Percentiles rank a stretch among this genome's conserved stretches.
Evolutionary conservation across 163 green algal species (phyloP).

Genomic region (Volvox carteri): DNA sequence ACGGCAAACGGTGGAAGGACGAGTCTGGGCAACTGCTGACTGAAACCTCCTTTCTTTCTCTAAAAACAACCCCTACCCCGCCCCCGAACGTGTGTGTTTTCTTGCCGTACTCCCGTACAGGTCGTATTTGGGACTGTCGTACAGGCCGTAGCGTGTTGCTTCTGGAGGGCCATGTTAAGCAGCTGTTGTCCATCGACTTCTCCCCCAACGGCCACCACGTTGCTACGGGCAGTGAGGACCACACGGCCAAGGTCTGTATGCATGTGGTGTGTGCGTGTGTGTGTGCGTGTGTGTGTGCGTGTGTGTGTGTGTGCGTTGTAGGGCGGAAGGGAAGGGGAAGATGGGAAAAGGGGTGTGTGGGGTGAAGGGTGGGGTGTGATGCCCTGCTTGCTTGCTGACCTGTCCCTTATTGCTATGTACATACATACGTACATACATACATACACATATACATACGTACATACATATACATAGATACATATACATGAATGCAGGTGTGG

Average conservation of each 20-base stretch:
- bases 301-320: too few relatives aligned
- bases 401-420: background rate
- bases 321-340: background rate
- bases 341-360: background rate
- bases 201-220: constrained; percentile 90
- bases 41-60: too few relatives aligned
- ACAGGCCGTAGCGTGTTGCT: constrained; percentile 88
- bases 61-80: background rate
- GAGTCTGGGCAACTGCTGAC: too few relatives aligned
- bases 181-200: constrained; percentile 91
- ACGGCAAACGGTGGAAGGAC: too few relatives aligned
- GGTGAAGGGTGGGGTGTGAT: background rate
- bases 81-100: background rate
- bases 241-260: constrained; percentile 65
- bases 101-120: constrained; percentile 56
- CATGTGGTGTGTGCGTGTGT: too few relatives aligned
- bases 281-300: too few relatives aligned
- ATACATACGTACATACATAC: background rate
- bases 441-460: background rate
- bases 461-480: background rate
- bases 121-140: constrained; percentile 93
- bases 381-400: background rate
- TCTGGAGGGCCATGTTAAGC: constrained; percentile 91
- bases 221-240: constrained; percentile 71
- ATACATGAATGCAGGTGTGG: constrained; percentile 82